A percentile compares a stretch with the other conserved stretches of the same genome.
These are phyloP conservation scores for Nicotiana attenuata DNA, from an alignment of 257 asterid species.

Conservation along the genomic window DNA sequence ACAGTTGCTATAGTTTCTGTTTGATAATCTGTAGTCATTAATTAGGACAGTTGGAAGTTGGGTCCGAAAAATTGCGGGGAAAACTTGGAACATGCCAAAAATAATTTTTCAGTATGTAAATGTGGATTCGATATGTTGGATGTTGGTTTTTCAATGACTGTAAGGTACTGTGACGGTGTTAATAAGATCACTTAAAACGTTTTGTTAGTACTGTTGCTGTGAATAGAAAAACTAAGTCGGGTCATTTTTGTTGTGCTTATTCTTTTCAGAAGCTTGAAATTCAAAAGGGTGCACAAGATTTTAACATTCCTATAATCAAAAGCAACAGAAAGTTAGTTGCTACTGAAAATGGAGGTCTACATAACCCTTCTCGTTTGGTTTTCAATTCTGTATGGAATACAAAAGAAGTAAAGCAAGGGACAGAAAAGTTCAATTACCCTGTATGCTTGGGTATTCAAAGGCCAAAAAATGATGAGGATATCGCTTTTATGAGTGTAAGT, in stretches of 20 bases:
- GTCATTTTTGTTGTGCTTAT: not conserved
- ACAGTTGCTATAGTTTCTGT: too few relatives aligned
- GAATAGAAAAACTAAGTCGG: not conserved
- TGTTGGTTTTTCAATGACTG: conserved; percentile 75
- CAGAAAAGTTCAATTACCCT: too few relatives aligned
- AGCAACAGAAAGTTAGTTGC: too few relatives aligned
- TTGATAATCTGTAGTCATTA: too few relatives aligned
- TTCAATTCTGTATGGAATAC: conserved; percentile 54
- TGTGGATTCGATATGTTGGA: conserved; percentile 51
- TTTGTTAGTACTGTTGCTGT: not conserved
- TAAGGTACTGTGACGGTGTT: not conserved
- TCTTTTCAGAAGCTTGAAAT: conserved; percentile 44
- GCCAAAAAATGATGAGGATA: conserved; percentile 64
- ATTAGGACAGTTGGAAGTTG: conserved; percentile 53
- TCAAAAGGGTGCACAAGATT: too few relatives aligned
- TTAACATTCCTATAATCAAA: too few relatives aligned
- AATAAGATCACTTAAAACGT: not conserved
- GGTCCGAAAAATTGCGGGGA: conserved; percentile 25
- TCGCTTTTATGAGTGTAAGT: too few relatives aligned
- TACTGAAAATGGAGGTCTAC: too few relatives aligned
- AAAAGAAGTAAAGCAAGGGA: conserved; percentile 20
- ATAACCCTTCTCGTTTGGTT: conserved; percentile 56
- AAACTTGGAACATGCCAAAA: conserved; percentile 33
- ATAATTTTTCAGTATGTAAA: conserved; percentile 19
- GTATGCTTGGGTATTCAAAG: conserved; percentile 44